Evolutionary conservation across 2,329 filamentous ascomycete genomes (phyloP), one percentile per base, ranked within the genome.

Genomic region (Annulohypoxylon truncatum): DNA sequence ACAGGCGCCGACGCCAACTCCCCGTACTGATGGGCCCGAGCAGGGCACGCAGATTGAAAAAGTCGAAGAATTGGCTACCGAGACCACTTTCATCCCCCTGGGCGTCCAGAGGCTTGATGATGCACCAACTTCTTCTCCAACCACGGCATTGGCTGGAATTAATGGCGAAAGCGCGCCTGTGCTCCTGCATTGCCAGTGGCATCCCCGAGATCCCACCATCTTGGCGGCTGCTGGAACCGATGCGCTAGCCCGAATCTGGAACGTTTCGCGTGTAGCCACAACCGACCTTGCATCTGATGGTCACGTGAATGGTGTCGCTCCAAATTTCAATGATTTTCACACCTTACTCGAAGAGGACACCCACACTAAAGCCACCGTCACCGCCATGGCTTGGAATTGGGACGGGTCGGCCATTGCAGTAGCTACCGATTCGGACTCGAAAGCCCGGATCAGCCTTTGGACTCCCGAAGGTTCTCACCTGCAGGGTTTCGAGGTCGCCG

Each of bases 231-330:
- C 86, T 81, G 88, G 88, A 74, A 90, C 87, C 77, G 88, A 90
- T 82, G 87, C 88, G 80, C 87, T 90, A 87, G 88, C 88, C 82
- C 87, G 88, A 70, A 83, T 90, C 80, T 90, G 88, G 88, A 89
- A 85, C 68, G 78, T 90, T 72, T 84, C 85, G 77, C 85, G 84
- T 83, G 82, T 81, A 76, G 79, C 82, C 73, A 80, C 81, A 71
- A 74, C 81, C 66, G 80, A 83, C 79, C 79, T 79, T 78, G 80
- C 80, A 78, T 77, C 79, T 66, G 68, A 71, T 28, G 76, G 77
- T 82, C 82, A 84, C 81, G 82, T 83, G 81, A 78, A 79, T 40
- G 74, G 73, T 66, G 66, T 72, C 67, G 77, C 78, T 67, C 81
- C 80, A 55, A 79, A 48, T 48, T 54, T 42, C 5, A n/a, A 54